These are phyloP conservation scores for Hortiboletus flavorubellus DNA, from an alignment of 768 basidiomycete species.

Conservation along the genomic window DNA sequence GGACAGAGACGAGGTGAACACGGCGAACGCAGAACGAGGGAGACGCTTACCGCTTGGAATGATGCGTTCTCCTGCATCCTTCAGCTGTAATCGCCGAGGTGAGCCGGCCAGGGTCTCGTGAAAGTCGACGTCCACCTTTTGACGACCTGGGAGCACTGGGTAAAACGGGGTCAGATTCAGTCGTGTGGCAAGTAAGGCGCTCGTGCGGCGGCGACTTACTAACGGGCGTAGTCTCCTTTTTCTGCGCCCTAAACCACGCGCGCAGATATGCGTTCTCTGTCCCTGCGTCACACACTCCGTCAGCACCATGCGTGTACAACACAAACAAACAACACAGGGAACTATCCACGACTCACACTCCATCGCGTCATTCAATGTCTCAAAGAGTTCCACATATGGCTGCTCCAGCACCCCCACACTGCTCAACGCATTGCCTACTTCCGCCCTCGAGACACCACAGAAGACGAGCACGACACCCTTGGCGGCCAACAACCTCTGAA, in stretches of 20 bases:
- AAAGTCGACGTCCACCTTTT: constrained; percentile 45
- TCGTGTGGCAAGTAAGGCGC: background rate
- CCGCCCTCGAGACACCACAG: constrained; percentile 71
- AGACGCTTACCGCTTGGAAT: constrained; percentile 54
- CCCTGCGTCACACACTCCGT: constrained; percentile 43
- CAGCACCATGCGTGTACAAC: constrained; percentile 1
- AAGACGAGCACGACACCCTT: constrained; percentile 84
- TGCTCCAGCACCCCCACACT: constrained; percentile 80
- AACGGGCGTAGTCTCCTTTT: constrained; percentile 45
- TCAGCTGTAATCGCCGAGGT: constrained; percentile 64
- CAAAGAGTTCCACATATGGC: constrained; percentile 76
- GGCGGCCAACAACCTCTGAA: constrained; percentile 75
- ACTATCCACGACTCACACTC: constrained; percentile 65
- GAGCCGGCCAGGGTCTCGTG: constrained; percentile 48
- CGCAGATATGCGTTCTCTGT: constrained; percentile 91
- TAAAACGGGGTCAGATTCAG: background rate
- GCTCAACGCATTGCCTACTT: constrained; percentile 67
- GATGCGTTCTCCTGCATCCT: constrained; percentile 67
- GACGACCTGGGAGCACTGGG: constrained; percentile 57
- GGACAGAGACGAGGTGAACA: background rate
- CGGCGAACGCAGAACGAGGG: background rate
- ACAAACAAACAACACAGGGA: background rate
- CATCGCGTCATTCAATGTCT: constrained; percentile 82
- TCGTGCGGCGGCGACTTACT: constrained; percentile 35
- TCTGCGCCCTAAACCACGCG: constrained; percentile 71